These are phyloP conservation scores for Theileria parva DNA, from an alignment of 169 alveolate genomes.

Conservation along the genomic window DNA sequence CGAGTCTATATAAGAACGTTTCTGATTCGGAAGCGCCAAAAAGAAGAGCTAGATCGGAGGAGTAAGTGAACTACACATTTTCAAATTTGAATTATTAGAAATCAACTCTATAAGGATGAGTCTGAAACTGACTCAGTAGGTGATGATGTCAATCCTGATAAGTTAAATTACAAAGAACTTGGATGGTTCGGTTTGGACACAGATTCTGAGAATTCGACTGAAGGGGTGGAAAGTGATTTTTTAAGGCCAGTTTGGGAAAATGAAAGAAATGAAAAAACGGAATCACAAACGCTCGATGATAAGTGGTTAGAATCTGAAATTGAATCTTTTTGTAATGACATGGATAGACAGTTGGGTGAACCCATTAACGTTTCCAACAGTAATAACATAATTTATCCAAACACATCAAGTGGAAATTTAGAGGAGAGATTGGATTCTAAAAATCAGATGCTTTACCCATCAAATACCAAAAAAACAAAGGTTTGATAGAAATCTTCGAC, in stretches of 20 bases:
- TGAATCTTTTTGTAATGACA: not conserved
- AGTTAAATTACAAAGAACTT: not conserved
- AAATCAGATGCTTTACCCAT: not conserved
- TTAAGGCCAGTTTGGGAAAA: not conserved
- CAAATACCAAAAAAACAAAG: not conserved
- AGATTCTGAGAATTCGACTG: not conserved
- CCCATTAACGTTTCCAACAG: not conserved
- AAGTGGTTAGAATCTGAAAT: not conserved
- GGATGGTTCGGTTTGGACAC: not conserved
- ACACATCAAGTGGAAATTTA: not conserved
- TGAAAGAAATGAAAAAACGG: not conserved
- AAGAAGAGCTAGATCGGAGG: not conserved
- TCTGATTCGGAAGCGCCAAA: not conserved
- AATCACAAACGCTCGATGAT: not conserved
- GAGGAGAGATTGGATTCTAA: not conserved
- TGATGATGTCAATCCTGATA: not conserved
- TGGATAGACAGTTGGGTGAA: conserved; percentile 14
- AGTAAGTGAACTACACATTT: not conserved
- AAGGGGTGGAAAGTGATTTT: not conserved
- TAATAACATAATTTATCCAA: conserved; percentile 1
- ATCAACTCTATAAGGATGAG: not conserved
- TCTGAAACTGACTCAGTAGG: not conserved
- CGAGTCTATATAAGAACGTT: not conserved
- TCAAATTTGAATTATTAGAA: not conserved
- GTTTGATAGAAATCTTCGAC: not conserved